Conservation (phyloP, 495 filamentous ascomycete species). For the Penicillium atrosanguineum region DNA sequence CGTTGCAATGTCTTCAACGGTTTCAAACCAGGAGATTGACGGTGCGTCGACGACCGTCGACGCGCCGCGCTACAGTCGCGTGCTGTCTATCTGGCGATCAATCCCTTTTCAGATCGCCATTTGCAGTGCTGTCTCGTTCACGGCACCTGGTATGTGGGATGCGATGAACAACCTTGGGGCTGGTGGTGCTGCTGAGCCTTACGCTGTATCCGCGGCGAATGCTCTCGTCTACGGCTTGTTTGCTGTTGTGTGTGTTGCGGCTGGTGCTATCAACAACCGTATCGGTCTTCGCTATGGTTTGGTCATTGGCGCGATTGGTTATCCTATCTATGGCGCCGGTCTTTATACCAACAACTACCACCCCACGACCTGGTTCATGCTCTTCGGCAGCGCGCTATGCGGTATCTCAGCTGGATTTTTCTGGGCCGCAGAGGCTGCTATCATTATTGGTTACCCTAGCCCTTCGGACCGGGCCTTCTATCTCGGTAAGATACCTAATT, state of each 20-base stretch:
- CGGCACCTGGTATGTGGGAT: constrained; percentile 37
- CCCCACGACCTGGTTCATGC: constrained; percentile 59
- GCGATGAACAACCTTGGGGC: constrained; percentile 34
- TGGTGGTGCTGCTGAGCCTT: constrained; percentile 33
- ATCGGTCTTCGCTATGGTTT: constrained; percentile 60
- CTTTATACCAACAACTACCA: constrained; percentile 65
- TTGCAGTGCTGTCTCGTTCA: constrained; percentile 33
- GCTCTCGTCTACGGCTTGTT: constrained; percentile 33
- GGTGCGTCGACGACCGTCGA: not conserved
- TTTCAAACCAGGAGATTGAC: not conserved
- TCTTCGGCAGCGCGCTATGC: constrained; percentile 62
- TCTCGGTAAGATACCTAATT: constrained; percentile 13
- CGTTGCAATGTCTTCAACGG: not conserved
- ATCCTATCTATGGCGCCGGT: constrained; percentile 48
- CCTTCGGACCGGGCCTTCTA: constrained; percentile 55
- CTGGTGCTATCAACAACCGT: constrained; percentile 42
- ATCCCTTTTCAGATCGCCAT: constrained; percentile 34
- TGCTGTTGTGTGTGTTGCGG: constrained; percentile 30
- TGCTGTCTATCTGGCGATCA: constrained; percentile 20
- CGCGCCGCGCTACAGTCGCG: not conserved
- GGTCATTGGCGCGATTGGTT: constrained; percentile 52
- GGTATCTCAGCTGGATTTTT: constrained; percentile 65
- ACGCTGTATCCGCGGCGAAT: constrained; percentile 33
- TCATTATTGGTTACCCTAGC: constrained; percentile 62
- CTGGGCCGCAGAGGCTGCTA: constrained; percentile 65